Conservation (phyloP, 1,139 yeast species). For the Martiniozyma asiatica region DNA sequence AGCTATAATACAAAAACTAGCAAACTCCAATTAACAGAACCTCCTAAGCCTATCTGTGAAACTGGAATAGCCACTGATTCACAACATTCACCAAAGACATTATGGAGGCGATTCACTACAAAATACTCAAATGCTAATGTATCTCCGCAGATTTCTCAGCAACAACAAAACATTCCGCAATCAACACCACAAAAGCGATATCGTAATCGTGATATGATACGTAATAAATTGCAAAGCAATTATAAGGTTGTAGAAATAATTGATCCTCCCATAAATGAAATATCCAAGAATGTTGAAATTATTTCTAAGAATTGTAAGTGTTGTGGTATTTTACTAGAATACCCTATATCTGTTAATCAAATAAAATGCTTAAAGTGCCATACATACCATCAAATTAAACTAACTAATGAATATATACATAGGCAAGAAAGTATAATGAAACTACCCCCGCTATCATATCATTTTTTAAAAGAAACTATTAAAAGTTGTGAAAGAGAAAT, state of each 20-base stretch:
- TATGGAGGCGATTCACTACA: too few species aligned
- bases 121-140: too few species aligned
- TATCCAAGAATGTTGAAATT: neutral
- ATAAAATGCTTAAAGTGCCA: conserved; percentile 49
- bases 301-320: conserved; percentile 29
- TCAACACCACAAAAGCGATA: neutral
- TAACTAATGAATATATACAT: too few species aligned
- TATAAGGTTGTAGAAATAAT: neutral
- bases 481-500: conserved; percentile 7
- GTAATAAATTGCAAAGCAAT: neutral
- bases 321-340: conserved; percentile 48
- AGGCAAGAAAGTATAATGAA: too few species aligned
- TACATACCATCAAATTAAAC: conserved; percentile 25
- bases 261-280: neutral
- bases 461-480: conserved; percentile 7
- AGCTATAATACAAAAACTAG: too few species aligned
- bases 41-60: too few species aligned
- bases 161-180: neutral
- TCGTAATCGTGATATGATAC: neutral
- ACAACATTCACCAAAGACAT: too few species aligned
- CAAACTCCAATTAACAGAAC: too few species aligned
- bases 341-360: conserved; percentile 33
- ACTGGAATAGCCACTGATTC: too few species aligned
- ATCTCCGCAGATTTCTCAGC: too few species aligned
- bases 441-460: conserved; percentile 5